A percentile compares a stretch with the other conserved stretches of the same genome.
These are phyloP conservation scores for Phytophthora meadii DNA, from an alignment of 352 stramenopile species.

Conservation along the genomic window DNA sequence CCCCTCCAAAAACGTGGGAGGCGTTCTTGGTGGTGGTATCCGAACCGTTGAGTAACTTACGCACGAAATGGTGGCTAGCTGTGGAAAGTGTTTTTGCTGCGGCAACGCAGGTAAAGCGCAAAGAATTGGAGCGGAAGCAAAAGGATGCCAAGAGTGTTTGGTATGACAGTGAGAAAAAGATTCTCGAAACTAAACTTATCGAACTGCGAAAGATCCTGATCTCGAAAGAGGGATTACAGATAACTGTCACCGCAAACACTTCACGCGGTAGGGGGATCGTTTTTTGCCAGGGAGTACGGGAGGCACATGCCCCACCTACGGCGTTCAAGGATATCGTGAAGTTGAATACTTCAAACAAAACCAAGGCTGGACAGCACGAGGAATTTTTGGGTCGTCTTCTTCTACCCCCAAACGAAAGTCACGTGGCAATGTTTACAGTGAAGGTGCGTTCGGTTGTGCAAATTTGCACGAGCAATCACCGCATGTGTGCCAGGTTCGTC, in stretches of 20 bases:
- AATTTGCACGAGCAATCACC: constrained; percentile 20
- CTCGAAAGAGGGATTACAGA: constrained; percentile 12
- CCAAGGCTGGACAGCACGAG: not conserved
- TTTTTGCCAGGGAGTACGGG: not conserved
- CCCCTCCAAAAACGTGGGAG: constrained; percentile 2
- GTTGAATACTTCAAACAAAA: constrained; percentile 8
- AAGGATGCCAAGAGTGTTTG: constrained; percentile 4
- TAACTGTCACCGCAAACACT: constrained; percentile 5
- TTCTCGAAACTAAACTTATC: constrained; percentile 14
- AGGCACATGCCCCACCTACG: constrained; percentile 9
- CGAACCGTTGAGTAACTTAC: constrained; percentile 22
- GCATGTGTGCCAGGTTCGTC: constrained; percentile 32
- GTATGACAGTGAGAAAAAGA: constrained; percentile 10
- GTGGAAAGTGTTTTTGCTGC: constrained; percentile 30
- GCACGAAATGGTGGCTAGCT: constrained; percentile 38
- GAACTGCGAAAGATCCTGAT: constrained; percentile 2
- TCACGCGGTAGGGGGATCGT: not conserved
- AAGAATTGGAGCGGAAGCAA: constrained; percentile 15
- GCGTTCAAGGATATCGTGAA: constrained; percentile 27
- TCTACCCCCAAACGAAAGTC: constrained; percentile 8
- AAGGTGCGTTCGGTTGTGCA: constrained; percentile 34
- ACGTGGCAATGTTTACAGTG: constrained; percentile 38
- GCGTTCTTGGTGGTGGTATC: constrained; percentile 16
- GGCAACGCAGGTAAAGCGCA: not conserved
- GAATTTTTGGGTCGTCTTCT: constrained; percentile 23